A percentile compares a stretch with the other conserved stretches of the same genome.
Evolutionary conservation across 108 stramenopile species (phyloP).

Genomic region (Pseudonitzschia multistriata): DNA sequence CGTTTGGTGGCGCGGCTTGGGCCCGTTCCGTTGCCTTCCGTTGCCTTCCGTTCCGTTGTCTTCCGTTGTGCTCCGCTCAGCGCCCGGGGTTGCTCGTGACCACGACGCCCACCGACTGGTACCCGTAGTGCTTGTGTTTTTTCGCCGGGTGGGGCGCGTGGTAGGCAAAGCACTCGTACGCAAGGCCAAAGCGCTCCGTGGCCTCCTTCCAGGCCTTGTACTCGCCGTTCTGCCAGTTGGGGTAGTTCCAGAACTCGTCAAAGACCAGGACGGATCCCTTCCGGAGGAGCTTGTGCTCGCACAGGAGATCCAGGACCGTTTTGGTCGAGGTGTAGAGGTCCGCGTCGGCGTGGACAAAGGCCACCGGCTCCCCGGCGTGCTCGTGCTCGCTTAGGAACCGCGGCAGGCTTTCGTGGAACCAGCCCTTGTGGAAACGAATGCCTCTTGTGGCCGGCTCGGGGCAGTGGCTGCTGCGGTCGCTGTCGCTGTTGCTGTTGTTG

Average conservation of each 20-base stretch:
- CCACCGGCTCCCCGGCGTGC: slow-evolving; percentile 10
- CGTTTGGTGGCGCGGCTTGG: too few relatives aligned
- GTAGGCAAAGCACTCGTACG: slow-evolving; percentile 17
- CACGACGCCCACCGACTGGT: slow-evolving; percentile 22
- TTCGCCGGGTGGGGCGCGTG: background rate
- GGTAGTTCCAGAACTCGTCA: slow-evolving; percentile 31
- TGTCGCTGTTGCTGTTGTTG: background rate
- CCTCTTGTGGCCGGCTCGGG: too few relatives aligned
- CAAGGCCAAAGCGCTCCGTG: background rate
- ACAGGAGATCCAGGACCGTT: slow-evolving; percentile 6
- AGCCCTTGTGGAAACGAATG: slow-evolving; percentile 24
- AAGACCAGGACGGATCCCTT: slow-evolving; percentile 24
- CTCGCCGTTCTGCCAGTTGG: slow-evolving; percentile 28
- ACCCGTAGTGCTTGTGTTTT: slow-evolving; percentile 9
- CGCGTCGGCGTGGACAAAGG: slow-evolving; percentile 33
- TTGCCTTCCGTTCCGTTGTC: too few relatives aligned
- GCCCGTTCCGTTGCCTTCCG: too few relatives aligned
- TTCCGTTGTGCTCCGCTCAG: too few relatives aligned
- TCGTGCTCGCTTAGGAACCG: slow-evolving; percentile 1
- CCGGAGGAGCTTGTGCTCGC: slow-evolving; percentile 5
- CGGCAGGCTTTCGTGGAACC: slow-evolving; percentile 33
- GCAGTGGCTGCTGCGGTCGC: background rate
- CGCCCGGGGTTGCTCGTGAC: slow-evolving; percentile 2
- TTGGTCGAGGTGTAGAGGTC: slow-evolving; percentile 30
- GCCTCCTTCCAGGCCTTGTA: slow-evolving; percentile 19